A percentile compares a stretch with the other conserved stretches of the same genome.
Evolutionary conservation across 164 flowering plant genomes (phyloP).

Genomic region (Amborella trichopoda): DNA sequence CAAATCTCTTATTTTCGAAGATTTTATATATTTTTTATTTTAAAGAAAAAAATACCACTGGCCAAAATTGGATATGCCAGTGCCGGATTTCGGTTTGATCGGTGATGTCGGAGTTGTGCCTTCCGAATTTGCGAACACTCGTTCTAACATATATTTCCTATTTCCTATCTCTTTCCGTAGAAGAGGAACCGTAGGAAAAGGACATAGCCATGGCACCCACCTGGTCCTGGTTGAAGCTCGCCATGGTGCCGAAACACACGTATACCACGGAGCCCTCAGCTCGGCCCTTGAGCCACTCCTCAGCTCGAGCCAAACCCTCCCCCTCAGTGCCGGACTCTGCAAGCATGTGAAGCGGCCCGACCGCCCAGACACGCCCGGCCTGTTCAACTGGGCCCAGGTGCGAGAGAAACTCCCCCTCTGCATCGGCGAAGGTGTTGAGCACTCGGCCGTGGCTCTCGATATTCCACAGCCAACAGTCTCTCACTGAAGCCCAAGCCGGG

Average conservation of each 20-base stretch:
- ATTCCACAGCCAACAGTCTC: constrained; percentile 11
- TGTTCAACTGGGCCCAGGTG: constrained; percentile 7
- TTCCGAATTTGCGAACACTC: too few species aligned
- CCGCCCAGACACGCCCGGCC: constrained; percentile 22
- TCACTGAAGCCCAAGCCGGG: too few species aligned
- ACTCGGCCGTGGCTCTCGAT: constrained; percentile 18
- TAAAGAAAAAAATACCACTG: too few species aligned
- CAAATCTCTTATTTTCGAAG: too few species aligned
- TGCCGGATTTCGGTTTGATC: too few species aligned
- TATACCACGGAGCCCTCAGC: constrained; percentile 20
- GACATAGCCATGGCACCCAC: too few species aligned
- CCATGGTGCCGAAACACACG: constrained; percentile 35
- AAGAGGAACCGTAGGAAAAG: too few species aligned
- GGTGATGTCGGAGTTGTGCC: too few species aligned
- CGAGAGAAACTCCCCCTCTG: constrained; percentile 14
- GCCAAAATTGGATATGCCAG: too few species aligned
- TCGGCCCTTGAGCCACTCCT: constrained; percentile 24
- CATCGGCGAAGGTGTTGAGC: constrained; percentile 17
- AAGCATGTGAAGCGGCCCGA: constrained; percentile 28
- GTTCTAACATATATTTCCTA: too few species aligned
- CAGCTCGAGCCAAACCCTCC: constrained; percentile 19
- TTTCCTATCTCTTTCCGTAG: too few species aligned
- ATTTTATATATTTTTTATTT: too few species aligned
- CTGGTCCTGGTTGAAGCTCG: constrained; percentile 14
- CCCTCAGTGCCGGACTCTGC: not conserved